Evolutionary conservation across 768 basidiomycete species (phyloP).

Genomic region (Russula sp.): DNA sequence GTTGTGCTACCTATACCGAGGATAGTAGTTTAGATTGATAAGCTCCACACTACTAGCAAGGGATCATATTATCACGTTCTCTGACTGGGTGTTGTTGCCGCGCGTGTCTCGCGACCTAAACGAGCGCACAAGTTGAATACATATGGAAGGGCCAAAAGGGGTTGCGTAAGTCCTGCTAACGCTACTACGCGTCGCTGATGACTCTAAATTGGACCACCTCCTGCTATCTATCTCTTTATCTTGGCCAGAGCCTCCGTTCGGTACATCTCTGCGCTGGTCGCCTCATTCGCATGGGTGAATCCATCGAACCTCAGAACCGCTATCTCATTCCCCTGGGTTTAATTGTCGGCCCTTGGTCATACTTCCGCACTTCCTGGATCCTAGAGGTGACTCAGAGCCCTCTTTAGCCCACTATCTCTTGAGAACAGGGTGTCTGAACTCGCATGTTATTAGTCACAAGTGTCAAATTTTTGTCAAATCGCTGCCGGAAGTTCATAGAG

Average conservation of each 20-base stretch:
- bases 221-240: constrained; percentile 36
- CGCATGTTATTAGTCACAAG: background rate
- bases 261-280: background rate
- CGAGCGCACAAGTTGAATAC: constrained; percentile 38
- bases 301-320: constrained; percentile 44
- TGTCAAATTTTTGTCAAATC: background rate
- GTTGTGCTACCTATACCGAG: background rate
- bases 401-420: background rate
- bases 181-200: background rate
- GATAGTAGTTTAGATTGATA: constrained; percentile 46
- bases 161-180: constrained; percentile 32
- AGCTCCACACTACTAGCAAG: constrained; percentile 48
- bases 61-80: constrained; percentile 51
- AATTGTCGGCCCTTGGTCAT: constrained; percentile 44
- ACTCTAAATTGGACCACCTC: background rate
- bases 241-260: constrained; percentile 28
- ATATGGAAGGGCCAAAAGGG: constrained; percentile 49
- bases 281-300: background rate
- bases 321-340: constrained; percentile 61
- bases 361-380: constrained; percentile 25
- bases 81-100: constrained; percentile 34
- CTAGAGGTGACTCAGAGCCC: constrained; percentile 10
- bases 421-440: background rate
- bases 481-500: background rate
- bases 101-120: background rate